A percentile compares a stretch with the other conserved stretches of the same genome.
phyloP scores from a whole-genome alignment of 176 grass and related monocot species.

The Carex parvula region DNA sequence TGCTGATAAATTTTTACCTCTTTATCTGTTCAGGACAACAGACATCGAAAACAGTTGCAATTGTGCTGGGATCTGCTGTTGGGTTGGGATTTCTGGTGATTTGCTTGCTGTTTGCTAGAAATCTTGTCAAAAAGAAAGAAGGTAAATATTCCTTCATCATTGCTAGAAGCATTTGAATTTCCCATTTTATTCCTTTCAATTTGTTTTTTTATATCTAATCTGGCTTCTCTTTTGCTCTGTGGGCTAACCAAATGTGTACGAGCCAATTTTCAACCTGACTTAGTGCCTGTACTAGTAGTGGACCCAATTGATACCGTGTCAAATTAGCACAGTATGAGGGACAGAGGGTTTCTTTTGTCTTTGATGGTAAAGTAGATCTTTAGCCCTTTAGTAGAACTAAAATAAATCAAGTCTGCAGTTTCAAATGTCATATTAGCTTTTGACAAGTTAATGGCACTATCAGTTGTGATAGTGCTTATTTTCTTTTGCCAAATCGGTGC shows the following conservation, averaged over 20 bases:
- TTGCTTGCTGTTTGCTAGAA: constrained; percentile 88
- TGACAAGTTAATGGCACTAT: background rate
- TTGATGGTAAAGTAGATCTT: background rate
- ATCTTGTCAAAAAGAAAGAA: constrained; percentile 80
- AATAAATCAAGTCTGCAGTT: background rate
- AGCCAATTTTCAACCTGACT: constrained; percentile 11
- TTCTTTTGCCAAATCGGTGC: background rate
- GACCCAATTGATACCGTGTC: background rate
- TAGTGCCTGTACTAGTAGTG: constrained; percentile 19
- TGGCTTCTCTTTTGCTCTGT: background rate
- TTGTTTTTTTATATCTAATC: background rate
- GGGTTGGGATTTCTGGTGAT: constrained; percentile 85
- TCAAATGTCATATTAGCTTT: background rate
- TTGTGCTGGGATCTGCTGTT: constrained; percentile 85
- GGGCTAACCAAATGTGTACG: background rate
- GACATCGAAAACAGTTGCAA: constrained; percentile 92
- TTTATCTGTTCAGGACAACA: constrained; percentile 54
- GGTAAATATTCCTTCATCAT: constrained; percentile 43
- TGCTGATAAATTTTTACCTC: constrained; percentile 4
- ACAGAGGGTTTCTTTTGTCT: background rate
- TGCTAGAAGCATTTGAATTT: background rate
- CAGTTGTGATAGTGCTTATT: background rate
- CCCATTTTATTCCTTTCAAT: background rate
- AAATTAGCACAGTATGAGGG: background rate
- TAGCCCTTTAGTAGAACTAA: background rate